Base-by-base conservation (phyloP, 2,329 filamentous ascomycete species). In the Aureobasidium sp. region DNA sequence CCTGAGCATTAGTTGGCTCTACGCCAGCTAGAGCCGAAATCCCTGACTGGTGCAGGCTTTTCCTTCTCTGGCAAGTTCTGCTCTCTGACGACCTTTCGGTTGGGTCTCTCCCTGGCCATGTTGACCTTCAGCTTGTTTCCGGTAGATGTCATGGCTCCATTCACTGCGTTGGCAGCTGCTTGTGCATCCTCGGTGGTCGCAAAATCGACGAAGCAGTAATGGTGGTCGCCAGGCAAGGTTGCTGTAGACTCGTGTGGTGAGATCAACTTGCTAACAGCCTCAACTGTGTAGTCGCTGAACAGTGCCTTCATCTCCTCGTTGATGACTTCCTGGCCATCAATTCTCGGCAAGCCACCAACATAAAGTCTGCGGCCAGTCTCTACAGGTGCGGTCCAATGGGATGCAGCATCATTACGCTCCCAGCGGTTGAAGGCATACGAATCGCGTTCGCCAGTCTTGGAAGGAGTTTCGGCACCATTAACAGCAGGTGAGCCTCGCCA, bases 261-360 rank as follows among this genome's bases (percentile, higher is more conserved):
- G 14, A 70, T 68, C 48, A 80, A 69, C 69, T 80, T 81, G 70
- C 76, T 80, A 62, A 81, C 74, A 57, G 76, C 76, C 67, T 77
- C 73, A 68, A 81, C 70, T 15, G 75, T 70, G 65, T 76, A 78
- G 14, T 71, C 77, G 15, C 74, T 68, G 70, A 82, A 81, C 59
- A 81, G 72, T 4, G 68, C 67, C 41, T 73, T 73, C 36, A 80
- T 74, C 63, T 77, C 75, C 55, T 70, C 71, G 62, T 78, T 74
- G 41, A 78, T 70, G 2, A 71, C 71, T 31, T 75, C 71, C 48
- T 78, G 76, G 56, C 77, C 72, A 15, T 73, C 70, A 64, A 80
- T 73, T 17, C 72, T 72, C 0, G 78, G 77, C 29, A 81, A 71
- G 11, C 77, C 77, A 60, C 78, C 79, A 27, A 82, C 75, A 65